Conservation (phyloP, 805 yeast species). For the Saccharomycopsis fodiens region DNA sequence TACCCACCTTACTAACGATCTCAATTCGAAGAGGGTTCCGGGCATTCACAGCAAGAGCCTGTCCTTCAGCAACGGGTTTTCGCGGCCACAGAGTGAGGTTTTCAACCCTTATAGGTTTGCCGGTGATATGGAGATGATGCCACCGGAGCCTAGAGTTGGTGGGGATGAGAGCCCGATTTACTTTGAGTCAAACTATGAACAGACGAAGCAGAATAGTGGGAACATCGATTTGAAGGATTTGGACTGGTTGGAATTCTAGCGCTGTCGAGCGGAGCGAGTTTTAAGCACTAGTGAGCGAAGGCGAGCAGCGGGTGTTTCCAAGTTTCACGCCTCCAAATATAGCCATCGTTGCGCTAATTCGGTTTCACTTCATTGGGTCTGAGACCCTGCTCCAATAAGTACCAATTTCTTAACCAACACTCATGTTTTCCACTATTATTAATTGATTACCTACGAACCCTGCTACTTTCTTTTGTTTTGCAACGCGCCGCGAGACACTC, state of each 20-base stretch:
- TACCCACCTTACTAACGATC: constrained; percentile 1
- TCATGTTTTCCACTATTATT: no score
- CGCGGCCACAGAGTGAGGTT: not conserved
- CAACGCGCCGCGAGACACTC: no score
- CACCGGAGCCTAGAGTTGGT: not conserved
- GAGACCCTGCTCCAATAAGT: no score
- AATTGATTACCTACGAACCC: no score
- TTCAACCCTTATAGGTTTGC: not conserved
- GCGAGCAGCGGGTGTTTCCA: no score
- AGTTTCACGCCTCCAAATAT: no score
- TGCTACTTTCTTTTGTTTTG: no score
- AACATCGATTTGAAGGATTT: constrained; percentile 15
- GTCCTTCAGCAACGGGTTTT: not conserved
- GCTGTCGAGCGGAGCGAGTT: not conserved
- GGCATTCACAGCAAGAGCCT: not conserved
- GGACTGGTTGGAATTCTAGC: constrained; percentile 15
- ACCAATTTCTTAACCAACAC: no score
- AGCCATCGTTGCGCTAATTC: no score
- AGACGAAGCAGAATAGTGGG: not conserved
- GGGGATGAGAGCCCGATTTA: not conserved
- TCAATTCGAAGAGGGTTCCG: constrained; percentile 5
- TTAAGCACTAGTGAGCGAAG: no score
- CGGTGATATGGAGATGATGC: not conserved
- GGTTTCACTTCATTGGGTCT: no score
- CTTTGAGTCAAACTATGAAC: not conserved